These are phyloP conservation scores for Cryphonectria japonica DNA, from an alignment of 2,329 filamentous ascomycete species.

Conservation along the genomic window DNA sequence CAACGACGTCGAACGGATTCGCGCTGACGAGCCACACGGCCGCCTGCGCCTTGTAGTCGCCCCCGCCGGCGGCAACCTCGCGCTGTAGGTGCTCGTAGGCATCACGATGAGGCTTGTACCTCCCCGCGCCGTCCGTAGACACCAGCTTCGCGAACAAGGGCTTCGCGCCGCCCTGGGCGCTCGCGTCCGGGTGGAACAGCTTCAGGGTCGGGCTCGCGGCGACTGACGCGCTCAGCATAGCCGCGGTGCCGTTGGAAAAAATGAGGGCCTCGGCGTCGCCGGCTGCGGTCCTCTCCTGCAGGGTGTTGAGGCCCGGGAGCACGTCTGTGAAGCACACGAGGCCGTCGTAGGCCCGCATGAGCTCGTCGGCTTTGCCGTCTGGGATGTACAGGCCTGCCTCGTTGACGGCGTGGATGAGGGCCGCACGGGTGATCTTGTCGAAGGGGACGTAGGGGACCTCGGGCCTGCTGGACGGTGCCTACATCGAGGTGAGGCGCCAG, in stretches of 20 bases:
- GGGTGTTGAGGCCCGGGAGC: constrained; percentile 63
- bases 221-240: constrained; percentile 52
- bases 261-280: constrained; percentile 51
- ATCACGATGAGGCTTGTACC: constrained; percentile 68
- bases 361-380: constrained; percentile 17
- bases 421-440: constrained; percentile 18
- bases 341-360: constrained; percentile 50
- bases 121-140: constrained; percentile 61
- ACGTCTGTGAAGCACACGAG: constrained; percentile 58
- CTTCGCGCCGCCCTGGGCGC: constrained; percentile 21
- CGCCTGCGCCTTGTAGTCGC: constrained; percentile 35
- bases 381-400: constrained; percentile 47
- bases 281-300: constrained; percentile 57
- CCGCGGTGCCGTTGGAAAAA: constrained; percentile 67
- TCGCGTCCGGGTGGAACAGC: constrained; percentile 32
- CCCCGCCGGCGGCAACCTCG: constrained; percentile 49
- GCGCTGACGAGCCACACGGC: constrained; percentile 69
- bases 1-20: constrained; percentile 75
- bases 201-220: constrained; percentile 59
- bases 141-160: constrained; percentile 58
- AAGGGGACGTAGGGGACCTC: constrained; percentile 40
- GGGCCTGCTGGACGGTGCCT: constrained; percentile 39
- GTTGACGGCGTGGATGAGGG: constrained; percentile 13
- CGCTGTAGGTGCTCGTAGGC: constrained; percentile 64
- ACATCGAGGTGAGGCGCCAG: constrained; percentile 75